Percentiles rank a stretch among this genome's conserved stretches.
Conservation (phyloP, 352 stramenopile species). For the Pythium aphanidermatum region DNA sequence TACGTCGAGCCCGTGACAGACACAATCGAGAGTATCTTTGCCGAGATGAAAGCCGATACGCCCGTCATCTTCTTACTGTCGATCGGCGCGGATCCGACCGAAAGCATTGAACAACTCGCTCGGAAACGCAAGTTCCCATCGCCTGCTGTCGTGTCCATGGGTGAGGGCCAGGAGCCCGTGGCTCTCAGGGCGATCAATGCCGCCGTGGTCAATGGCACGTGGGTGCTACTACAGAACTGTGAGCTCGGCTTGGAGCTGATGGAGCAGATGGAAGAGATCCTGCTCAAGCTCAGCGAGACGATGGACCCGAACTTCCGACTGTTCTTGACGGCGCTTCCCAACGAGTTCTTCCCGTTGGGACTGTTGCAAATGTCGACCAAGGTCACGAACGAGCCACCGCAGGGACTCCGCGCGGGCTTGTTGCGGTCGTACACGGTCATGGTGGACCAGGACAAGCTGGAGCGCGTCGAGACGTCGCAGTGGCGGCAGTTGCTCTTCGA, state of each 20-base stretch:
- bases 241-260: slow-evolving; percentile 97
- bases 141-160: slow-evolving; percentile 95
- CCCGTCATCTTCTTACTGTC: slow-evolving; percentile 98
- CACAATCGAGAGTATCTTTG: slow-evolving; percentile 98
- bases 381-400: slow-evolving; percentile 97
- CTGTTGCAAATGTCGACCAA: slow-evolving; percentile 99
- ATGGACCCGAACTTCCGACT: slow-evolving; percentile 96
- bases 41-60: slow-evolving; percentile 93
- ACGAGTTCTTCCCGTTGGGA: slow-evolving; percentile 95
- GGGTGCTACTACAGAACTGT: slow-evolving; percentile 98
- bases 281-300: slow-evolving; percentile 93
- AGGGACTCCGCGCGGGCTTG: slow-evolving; percentile 93
- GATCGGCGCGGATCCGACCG: slow-evolving; percentile 95
- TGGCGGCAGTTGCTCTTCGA: slow-evolving; percentile 97
- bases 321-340: slow-evolving; percentile 97
- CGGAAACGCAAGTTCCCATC: slow-evolving; percentile 96
- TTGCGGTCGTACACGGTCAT: slow-evolving; percentile 97
- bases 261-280: slow-evolving; percentile 98
- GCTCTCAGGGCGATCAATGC: slow-evolving; percentile 96
- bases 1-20: slow-evolving; percentile 99
- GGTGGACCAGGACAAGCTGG: slow-evolving; percentile 98
- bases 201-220: slow-evolving; percentile 95
- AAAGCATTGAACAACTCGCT: slow-evolving; percentile 96
- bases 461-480: slow-evolving; percentile 94
- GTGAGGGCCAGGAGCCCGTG: slow-evolving; percentile 97